Evolutionary conservation across 768 basidiomycete species (phyloP), one percentile per base, ranked within the genome.

Genomic region (Gymnopilus dilepis): DNA sequence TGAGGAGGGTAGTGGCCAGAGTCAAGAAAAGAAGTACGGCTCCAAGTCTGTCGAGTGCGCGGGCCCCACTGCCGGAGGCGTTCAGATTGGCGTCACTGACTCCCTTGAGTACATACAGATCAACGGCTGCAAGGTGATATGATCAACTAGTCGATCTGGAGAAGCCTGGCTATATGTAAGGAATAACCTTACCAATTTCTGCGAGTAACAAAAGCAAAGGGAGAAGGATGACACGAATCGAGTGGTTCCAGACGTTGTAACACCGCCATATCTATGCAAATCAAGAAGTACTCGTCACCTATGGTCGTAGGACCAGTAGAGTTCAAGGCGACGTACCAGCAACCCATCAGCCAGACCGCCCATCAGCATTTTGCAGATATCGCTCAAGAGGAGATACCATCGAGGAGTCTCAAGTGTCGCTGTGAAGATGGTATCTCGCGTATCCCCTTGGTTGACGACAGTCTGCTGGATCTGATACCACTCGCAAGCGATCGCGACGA

Each of bases 231-330:
- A 42, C 24, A 1, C 37, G 48, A 2, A 51, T 9, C 1, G 58
- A 59, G 17, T 33, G 58, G 11, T 26, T 47, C 58, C 58, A 59
- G 38, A 59, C 48, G 26, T 59, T 37, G 24, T 50, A 59, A 28
- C 47, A 50, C 15, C 58, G 38, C 48, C 58, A 59, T 40, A 59
- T 51, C 58, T 59, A 21, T 43, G 15, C 22, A 24, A 40, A 21
- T 7, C 6, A 19, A 42, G 41, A 6, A 22, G 6, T 21, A 19
- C 41, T 2, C 15, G 4, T 9, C 17, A 33, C 19, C 1, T 24
- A 6, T 4, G 2, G n/a, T n/a, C n/a, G 17, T 30, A 42, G 41
- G 41, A 22, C n/a, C n/a, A n/a, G n/a, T n/a, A 42, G 8, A 26
- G 6, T 45, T 11, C 22, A 26, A 13, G 22, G 5, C 3, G 7